phyloP scores from a whole-genome alignment of 1,139 yeast genomes.

The Diutina siamensis region DNA sequence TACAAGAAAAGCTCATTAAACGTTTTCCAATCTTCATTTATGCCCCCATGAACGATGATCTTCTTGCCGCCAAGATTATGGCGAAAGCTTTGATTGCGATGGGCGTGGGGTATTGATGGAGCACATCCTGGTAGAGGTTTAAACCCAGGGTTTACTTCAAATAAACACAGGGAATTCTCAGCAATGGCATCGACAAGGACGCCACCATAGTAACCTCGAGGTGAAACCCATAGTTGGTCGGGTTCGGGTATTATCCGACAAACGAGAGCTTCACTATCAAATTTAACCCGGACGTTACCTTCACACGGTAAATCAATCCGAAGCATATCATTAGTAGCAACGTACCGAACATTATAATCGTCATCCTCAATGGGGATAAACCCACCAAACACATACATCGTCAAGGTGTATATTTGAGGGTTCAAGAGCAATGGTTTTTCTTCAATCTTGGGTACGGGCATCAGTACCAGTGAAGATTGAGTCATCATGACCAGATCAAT shows the following conservation, averaged over 20 bases:
- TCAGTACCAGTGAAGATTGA: not conserved
- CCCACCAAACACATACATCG: slow-evolving; percentile 33
- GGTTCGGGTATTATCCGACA: slow-evolving; percentile 9
- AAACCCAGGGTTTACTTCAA: slow-evolving; percentile 15
- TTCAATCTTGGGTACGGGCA: not conserved
- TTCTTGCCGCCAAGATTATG: slow-evolving; percentile 18
- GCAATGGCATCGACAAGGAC: slow-evolving; percentile 18
- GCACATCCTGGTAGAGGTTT: not conserved
- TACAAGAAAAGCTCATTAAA: slow-evolving; percentile 27
- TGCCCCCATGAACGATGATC: slow-evolving; percentile 32
- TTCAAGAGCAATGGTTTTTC: not conserved
- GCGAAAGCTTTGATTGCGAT: not conserved
- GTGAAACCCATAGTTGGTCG: slow-evolving; percentile 19
- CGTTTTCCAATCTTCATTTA: slow-evolving; percentile 19
- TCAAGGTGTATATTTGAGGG: slow-evolving; percentile 1
- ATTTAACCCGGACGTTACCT: slow-evolving; percentile 11
- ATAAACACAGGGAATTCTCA: not conserved
- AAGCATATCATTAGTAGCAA: slow-evolving; percentile 25
- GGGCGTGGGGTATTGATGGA: slow-evolving; percentile 10
- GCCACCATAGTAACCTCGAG: slow-evolving; percentile 32
- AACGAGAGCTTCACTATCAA: slow-evolving; percentile 17
- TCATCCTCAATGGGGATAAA: slow-evolving; percentile 14
- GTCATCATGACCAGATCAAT: slow-evolving; percentile 12
- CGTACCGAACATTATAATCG: slow-evolving; percentile 15
- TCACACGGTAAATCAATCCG: slow-evolving; percentile 23